phyloP scores from a whole-genome alignment of 2,329 filamentous ascomycete genomes.

The Aspergillus sp. region DNA sequence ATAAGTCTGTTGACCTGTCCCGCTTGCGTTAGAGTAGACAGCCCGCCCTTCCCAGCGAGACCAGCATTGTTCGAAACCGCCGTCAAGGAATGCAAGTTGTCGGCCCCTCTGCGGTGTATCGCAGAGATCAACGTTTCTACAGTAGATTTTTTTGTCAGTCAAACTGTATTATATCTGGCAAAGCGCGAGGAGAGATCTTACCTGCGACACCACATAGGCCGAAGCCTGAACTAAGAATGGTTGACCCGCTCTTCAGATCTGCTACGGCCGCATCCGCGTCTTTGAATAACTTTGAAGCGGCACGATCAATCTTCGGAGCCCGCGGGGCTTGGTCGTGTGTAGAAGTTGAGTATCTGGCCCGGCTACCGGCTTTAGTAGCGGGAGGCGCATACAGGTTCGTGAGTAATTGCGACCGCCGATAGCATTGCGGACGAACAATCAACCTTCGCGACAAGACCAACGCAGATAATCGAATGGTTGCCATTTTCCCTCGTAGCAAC shows the following conservation, averaged over 20 bases:
- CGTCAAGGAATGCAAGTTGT: slow-evolving; percentile 61
- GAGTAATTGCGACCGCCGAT: slow-evolving; percentile 22
- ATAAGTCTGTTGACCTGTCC: slow-evolving; percentile 73
- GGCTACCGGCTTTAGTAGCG: slow-evolving; percentile 1
- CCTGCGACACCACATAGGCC: slow-evolving; percentile 77
- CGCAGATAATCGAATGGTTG: slow-evolving; percentile 27
- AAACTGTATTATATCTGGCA: not conserved
- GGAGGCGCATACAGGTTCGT: slow-evolving; percentile 13
- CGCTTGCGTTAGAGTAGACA: slow-evolving; percentile 67
- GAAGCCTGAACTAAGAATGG: slow-evolving; percentile 75
- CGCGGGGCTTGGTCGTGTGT: slow-evolving; percentile 19
- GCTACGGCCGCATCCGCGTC: slow-evolving; percentile 68
- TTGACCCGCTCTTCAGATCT: slow-evolving; percentile 70
- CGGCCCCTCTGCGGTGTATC: slow-evolving; percentile 61
- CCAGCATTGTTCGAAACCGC: slow-evolving; percentile 83
- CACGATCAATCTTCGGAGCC: slow-evolving; percentile 33
- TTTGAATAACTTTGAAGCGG: slow-evolving; percentile 40
- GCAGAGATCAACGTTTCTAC: slow-evolving; percentile 71
- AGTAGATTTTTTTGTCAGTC: slow-evolving; percentile 4
- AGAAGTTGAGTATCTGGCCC: slow-evolving; percentile 26
- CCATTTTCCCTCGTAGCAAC: slow-evolving; percentile 17
- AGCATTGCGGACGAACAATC: slow-evolving; percentile 26
- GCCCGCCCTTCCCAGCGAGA: slow-evolving; percentile 65
- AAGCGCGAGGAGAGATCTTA: slow-evolving; percentile 34
- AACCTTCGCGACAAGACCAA: slow-evolving; percentile 29